Conservation (phyloP, 306 rosid species). For the Begonia masoniana region DNA sequence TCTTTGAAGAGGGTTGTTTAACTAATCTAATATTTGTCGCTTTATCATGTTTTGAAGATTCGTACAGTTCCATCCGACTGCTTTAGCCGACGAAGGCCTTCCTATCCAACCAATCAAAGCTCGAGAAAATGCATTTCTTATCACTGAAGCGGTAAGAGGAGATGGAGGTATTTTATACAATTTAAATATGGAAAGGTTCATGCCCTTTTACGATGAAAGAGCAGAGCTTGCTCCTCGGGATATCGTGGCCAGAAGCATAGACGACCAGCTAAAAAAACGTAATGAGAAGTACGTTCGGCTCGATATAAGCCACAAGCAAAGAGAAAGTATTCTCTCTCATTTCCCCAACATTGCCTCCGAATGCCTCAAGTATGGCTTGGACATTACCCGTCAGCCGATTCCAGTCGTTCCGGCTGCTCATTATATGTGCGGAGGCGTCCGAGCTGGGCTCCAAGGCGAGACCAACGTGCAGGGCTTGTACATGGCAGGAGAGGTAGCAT, state of each 20-base stretch:
- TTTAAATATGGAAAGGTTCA: constrained; percentile 77
- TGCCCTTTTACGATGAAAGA: constrained; percentile 83
- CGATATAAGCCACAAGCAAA: constrained; percentile 83
- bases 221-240: constrained; percentile 97
- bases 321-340: constrained; percentile 47
- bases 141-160: constrained; percentile 85
- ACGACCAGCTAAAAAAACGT: constrained; percentile 81
- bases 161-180: constrained; percentile 87
- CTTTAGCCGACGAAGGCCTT: constrained; percentile 91
- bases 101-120: constrained; percentile 41
- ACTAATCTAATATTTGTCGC: background rate
- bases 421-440: constrained; percentile 95
- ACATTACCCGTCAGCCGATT: constrained; percentile 68
- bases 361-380: constrained; percentile 66
- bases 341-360: constrained; percentile 76
- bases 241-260: constrained; percentile 93
- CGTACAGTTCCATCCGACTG: constrained; percentile 95
- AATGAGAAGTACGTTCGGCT: constrained; percentile 69
- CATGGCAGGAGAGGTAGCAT: constrained; percentile 96
- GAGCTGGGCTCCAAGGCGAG: constrained; percentile 86
- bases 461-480: constrained; percentile 68
- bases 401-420: constrained; percentile 96
- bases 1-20: background rate
- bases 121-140: constrained; percentile 73
- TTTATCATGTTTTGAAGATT: constrained; percentile 33